Conservation (phyloP, 2,329 filamentous ascomycete species). For the Diaporthe sp. region DNA sequence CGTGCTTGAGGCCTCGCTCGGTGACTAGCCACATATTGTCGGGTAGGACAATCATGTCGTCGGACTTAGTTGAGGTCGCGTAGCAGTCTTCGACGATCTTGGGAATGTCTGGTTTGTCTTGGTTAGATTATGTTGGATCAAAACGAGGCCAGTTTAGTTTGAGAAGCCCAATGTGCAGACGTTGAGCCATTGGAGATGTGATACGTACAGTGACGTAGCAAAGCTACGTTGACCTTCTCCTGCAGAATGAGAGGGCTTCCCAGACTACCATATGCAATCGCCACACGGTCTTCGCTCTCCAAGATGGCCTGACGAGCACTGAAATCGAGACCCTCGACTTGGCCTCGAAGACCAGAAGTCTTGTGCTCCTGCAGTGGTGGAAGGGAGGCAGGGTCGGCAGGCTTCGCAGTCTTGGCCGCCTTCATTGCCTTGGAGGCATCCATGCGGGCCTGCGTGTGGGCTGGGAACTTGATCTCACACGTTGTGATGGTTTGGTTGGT, state of each 20-base stretch:
- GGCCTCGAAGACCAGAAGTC: neutral
- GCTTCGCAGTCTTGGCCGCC: neutral
- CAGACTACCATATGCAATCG: neutral
- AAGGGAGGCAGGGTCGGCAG: neutral
- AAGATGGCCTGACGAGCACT: neutral
- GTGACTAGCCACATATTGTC: neutral
- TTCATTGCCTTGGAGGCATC: neutral
- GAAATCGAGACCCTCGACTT: neutral
- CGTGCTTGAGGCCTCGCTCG: neutral
- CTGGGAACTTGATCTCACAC: neutral
- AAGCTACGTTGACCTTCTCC: neutral
- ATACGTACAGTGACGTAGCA: neutral
- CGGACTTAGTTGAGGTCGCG: neutral
- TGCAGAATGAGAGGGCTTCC: neutral
- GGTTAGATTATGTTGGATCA: neutral
- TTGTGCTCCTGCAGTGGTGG: neutral
- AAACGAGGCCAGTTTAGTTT: too few relatives aligned
- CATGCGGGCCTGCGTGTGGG: neutral
- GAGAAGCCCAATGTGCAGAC: rapidly evolving
- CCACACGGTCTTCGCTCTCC: neutral
- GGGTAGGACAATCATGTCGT: neutral
- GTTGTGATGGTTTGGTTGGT: neutral
- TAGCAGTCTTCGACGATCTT: neutral
- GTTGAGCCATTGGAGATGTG: neutral
- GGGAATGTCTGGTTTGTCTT: neutral